Conservation (phyloP, 2,329 filamentous ascomycete genomes). For the Chrysoporthe austroafricana region DNA sequence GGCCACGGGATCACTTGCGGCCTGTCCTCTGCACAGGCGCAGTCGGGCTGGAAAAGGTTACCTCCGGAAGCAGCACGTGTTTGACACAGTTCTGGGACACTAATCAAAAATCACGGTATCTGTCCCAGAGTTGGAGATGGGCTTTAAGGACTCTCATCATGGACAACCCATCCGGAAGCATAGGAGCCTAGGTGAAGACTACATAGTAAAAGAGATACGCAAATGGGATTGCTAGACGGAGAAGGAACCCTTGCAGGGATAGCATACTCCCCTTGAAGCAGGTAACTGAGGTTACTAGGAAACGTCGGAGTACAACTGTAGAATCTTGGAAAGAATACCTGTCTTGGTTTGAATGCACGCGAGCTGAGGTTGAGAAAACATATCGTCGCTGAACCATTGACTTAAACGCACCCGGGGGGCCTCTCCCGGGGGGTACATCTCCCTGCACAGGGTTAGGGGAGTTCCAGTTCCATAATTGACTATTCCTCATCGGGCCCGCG, state of each 20-base stretch:
- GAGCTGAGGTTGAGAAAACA: too few relatives aligned
- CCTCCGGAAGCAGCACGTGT: too few relatives aligned
- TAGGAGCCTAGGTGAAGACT: not conserved
- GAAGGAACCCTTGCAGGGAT: not conserved
- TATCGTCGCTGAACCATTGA: too few relatives aligned
- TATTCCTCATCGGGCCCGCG: not conserved
- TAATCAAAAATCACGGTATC: not conserved
- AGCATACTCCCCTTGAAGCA: too few relatives aligned
- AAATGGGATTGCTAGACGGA: not conserved
- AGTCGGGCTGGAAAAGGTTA: too few relatives aligned
- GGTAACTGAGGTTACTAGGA: too few relatives aligned
- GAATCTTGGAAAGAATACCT: too few relatives aligned
- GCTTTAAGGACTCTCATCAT: not conserved
- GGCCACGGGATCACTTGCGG: not conserved
- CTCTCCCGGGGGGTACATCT: not conserved
- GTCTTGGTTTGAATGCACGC: too few relatives aligned
- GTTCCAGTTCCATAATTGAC: not conserved
- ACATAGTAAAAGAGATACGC: not conserved
- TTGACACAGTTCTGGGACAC: not conserved
- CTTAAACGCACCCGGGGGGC: not conserved
- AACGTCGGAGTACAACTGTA: too few relatives aligned
- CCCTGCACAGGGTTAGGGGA: conserved; percentile 13
- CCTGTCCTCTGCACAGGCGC: not conserved
- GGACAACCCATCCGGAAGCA: conserved; percentile 11
- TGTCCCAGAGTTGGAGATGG: not conserved